Evolutionary conservation across 1,284 basidiomycete genomes (phyloP).

Genomic region (Stygiomarasmius scandens): DNA sequence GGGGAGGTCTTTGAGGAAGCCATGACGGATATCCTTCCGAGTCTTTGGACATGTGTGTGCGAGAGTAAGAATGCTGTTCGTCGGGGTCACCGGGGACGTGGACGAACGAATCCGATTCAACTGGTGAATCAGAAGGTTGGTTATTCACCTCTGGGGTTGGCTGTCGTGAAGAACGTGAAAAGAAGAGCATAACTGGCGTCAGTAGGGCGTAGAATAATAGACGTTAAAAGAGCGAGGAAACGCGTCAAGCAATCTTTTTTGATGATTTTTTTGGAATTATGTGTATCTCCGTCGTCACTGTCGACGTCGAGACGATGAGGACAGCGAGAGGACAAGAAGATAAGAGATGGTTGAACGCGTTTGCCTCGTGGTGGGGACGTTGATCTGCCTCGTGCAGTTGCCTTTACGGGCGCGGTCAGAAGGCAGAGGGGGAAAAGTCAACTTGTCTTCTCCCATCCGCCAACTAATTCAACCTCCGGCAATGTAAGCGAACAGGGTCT

Average conservation of each 20-base stretch:
- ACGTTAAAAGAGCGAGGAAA: slow-evolving; percentile 14
- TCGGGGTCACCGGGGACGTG: slow-evolving; percentile 16
- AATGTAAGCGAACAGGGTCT: not conserved
- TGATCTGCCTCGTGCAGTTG: slow-evolving; percentile 46
- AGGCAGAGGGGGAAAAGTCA: slow-evolving; percentile 6
- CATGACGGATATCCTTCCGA: slow-evolving; percentile 80
- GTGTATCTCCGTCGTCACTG: slow-evolving; percentile 11
- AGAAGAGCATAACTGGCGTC: slow-evolving; percentile 28
- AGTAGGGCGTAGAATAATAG: slow-evolving; percentile 7
- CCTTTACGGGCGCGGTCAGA: slow-evolving; percentile 29
- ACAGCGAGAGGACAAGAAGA: slow-evolving; percentile 24
- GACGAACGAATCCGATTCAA: slow-evolving; percentile 28
- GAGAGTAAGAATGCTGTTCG: slow-evolving; percentile 13
- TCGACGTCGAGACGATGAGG: slow-evolving; percentile 18
- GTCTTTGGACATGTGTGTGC: slow-evolving; percentile 35
- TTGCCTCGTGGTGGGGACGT: slow-evolving; percentile 43
- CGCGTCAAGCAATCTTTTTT: slow-evolving; percentile 19
- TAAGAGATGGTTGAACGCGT: slow-evolving; percentile 30
- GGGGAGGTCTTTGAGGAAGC: slow-evolving; percentile 77
- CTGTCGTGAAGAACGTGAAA: slow-evolving; percentile 55
- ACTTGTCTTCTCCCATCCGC: not conserved
- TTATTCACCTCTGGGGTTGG: slow-evolving; percentile 35
- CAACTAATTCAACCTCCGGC: slow-evolving; percentile 1
- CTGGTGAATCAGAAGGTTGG: slow-evolving; percentile 20
- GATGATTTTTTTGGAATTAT: slow-evolving; percentile 20